Evolutionary conservation across 306 rosid genomes (phyloP).

Genomic region (Quercus agrifolia): DNA sequence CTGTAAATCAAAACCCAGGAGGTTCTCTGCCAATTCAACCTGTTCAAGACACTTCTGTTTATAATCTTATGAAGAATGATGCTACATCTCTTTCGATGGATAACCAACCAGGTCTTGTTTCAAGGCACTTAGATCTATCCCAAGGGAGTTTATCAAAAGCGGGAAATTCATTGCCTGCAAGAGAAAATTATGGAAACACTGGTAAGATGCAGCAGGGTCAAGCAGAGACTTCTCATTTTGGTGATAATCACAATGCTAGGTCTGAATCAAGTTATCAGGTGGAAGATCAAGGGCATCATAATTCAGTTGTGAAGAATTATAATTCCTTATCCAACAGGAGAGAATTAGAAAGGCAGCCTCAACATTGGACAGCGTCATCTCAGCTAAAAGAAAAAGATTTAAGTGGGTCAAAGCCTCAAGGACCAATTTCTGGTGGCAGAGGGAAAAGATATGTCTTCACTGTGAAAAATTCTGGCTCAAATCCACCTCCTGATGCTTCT

Average conservation of each 20-base stretch:
- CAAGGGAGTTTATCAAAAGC: conserved; percentile 35
- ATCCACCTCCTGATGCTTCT: conserved; percentile 46
- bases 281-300: conserved; percentile 40
- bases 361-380: conserved; percentile 31
- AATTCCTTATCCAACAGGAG: conserved; percentile 25
- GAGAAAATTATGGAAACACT: conserved; percentile 38
- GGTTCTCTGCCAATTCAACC: conserved; percentile 52
- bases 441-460: conserved; percentile 64
- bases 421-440: conserved; percentile 53
- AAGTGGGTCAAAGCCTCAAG: conserved; percentile 43
- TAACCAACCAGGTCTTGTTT: conserved; percentile 39
- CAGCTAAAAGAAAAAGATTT: conserved; percentile 49
- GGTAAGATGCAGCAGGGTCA: conserved; percentile 43
- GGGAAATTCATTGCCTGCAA: conserved; percentile 22
- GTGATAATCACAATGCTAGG: conserved; percentile 32
- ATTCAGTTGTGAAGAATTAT: conserved; percentile 36
- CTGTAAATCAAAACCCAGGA: conserved; percentile 56
- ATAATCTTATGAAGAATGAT: conserved; percentile 42
- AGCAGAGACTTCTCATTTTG: conserved; percentile 32
- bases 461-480: conserved; percentile 62
- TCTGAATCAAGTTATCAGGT: conserved; percentile 36
- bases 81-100: conserved; percentile 33
- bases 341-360: conserved; percentile 49
- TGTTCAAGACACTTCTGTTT: conserved; percentile 45
- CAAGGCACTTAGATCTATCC: conserved; percentile 43